A percentile compares a stretch with the other conserved stretches of the same genome.
Conservation (phyloP, 2,329 filamentous ascomycete genomes). For the Monosporascus sp. region DNA sequence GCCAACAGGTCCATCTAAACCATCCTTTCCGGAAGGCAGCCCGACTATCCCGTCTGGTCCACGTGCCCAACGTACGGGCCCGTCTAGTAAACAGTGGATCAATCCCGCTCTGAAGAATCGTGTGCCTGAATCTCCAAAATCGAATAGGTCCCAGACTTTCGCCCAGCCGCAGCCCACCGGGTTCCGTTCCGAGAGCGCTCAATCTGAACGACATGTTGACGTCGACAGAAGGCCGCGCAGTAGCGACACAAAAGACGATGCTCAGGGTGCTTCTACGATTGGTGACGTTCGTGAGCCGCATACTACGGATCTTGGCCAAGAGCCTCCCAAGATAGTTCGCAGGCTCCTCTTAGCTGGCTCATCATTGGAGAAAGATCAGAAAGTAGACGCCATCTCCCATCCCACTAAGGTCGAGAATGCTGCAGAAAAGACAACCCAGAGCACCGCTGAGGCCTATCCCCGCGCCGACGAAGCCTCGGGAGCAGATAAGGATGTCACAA, state of each 20-base stretch:
- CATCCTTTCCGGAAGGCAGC: constrained; percentile 36
- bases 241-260: constrained; percentile 46
- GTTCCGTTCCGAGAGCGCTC: constrained; percentile 29
- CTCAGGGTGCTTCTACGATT: constrained; percentile 12
- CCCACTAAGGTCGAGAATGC: constrained; percentile 8
- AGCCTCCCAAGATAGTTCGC: constrained; percentile 8
- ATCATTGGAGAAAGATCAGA: constrained; percentile 14
- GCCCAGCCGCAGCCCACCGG: constrained; percentile 31
- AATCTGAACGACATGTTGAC: constrained; percentile 35
- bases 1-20: constrained; percentile 38
- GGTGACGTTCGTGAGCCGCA: constrained; percentile 15
- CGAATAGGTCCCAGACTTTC: constrained; percentile 45
- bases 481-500: constrained; percentile 4
- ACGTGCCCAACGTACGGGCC: constrained; percentile 43
- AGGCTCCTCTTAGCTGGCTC: constrained; percentile 20
- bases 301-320: constrained; percentile 10
- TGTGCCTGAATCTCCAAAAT: constrained; percentile 46
- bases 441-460: background rate
- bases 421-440: background rate
- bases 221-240: constrained; percentile 44
- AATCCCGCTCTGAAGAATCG: constrained; percentile 47
- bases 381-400: constrained; percentile 11
- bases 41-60: constrained; percentile 49
- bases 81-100: constrained; percentile 56
- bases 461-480: background rate